A percentile compares a stretch with the other conserved stretches of the same genome.
phyloP scores from a whole-genome alignment of 495 filamentous ascomycete genomes.

The Schizothecium vesticola region DNA sequence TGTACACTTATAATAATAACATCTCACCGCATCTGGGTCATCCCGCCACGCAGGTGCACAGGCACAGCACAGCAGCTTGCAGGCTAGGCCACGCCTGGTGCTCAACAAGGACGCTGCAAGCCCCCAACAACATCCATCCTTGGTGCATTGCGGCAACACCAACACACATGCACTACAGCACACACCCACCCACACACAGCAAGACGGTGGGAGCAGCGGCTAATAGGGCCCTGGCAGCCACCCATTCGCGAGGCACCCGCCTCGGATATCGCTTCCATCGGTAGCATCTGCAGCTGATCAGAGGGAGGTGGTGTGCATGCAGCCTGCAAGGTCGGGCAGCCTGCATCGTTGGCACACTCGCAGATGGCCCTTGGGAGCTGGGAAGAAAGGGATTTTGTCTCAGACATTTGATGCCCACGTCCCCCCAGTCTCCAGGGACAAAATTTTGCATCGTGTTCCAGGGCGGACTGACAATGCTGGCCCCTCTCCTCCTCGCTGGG shows the following conservation, averaged over 20 bases:
- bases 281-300: not conserved
- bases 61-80: not conserved
- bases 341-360: not conserved
- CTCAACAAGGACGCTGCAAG: not conserved
- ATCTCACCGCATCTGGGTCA: not conserved
- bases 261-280: not conserved
- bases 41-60: not conserved
- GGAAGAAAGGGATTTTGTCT: not conserved
- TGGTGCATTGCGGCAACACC: not conserved
- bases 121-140: not conserved
- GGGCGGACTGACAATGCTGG: not conserved
- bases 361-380: not conserved
- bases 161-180: not conserved
- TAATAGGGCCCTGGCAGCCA: not conserved
- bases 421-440: not conserved
- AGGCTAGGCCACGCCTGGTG: not conserved
- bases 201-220: slow-evolving; percentile 7
- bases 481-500: not conserved
- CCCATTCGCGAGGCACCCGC: not conserved
- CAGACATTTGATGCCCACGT: not conserved
- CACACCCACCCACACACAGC: not conserved
- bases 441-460: not conserved
- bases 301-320: slow-evolving; percentile 2
- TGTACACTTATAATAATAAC: too few species aligned
- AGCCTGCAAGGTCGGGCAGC: not conserved